Percentiles rank a stretch among this genome's conserved stretches.
Conservation (phyloP, 2,329 filamentous ascomycete genomes). For the Penicillium frequentans region DNA sequence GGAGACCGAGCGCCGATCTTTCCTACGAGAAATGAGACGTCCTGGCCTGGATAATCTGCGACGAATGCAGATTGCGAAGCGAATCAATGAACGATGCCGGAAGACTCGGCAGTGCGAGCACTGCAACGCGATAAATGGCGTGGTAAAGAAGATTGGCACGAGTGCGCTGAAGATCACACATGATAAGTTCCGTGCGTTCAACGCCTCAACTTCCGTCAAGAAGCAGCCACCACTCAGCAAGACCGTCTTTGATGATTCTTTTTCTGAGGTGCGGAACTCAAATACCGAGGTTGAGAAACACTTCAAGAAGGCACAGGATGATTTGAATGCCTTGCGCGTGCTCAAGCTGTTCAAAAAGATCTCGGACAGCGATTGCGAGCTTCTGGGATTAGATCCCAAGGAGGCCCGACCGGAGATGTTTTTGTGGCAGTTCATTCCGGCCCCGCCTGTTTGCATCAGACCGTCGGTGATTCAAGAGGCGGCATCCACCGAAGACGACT, state of each 20-base stretch:
- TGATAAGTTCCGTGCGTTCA: conserved; percentile 86
- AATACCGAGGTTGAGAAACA: conserved; percentile 88
- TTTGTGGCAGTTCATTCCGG: conserved; percentile 93
- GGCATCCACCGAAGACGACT: conserved; percentile 91
- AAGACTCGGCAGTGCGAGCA: conserved; percentile 81
- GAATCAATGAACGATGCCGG: conserved; percentile 83
- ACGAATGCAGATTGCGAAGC: conserved; percentile 79
- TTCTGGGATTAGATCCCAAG: conserved; percentile 81
- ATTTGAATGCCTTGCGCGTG: conserved; percentile 84
- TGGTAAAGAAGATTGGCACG: conserved; percentile 81
- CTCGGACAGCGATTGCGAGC: conserved; percentile 79
- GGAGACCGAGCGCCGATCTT: conserved; percentile 73
- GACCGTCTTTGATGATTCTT: conserved; percentile 80
- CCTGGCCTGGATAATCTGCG: conserved; percentile 85
- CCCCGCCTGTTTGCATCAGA: conserved; percentile 89
- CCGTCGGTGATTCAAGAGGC: conserved; percentile 92
- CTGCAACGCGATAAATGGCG: conserved; percentile 81
- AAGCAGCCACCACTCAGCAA: conserved; percentile 83
- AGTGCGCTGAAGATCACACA: conserved; percentile 89
- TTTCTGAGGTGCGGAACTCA: conserved; percentile 72
- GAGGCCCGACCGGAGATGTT: conserved; percentile 95
- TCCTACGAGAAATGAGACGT: conserved; percentile 75
- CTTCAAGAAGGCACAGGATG: conserved; percentile 87
- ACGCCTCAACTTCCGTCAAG: conserved; percentile 80
- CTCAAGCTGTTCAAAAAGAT: conserved; percentile 91